phyloP scores from a whole-genome alignment of 2,329 filamentous ascomycete species.

The Fusarium buharicum region DNA sequence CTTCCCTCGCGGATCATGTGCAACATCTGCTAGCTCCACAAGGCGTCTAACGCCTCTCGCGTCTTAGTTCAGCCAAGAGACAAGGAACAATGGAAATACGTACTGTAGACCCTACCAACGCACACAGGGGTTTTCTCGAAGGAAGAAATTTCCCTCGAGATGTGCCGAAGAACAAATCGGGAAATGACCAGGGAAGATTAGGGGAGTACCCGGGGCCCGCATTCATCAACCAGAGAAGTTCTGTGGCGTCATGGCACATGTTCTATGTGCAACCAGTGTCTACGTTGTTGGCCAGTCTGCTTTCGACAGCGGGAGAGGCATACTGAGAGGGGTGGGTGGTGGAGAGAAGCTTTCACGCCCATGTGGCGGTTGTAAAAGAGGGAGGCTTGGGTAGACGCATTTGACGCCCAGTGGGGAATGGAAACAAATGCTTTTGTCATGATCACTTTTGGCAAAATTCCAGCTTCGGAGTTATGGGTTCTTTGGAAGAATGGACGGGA shows the following conservation, averaged over 20 bases:
- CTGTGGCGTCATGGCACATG: conserved; percentile 42
- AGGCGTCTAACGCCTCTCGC: conserved; percentile 47
- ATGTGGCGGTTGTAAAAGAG: conserved; percentile 29
- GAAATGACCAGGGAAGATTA: conserved; percentile 15
- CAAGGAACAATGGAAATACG: conserved; percentile 27
- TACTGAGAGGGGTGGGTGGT: conserved; percentile 13
- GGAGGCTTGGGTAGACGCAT: conserved; percentile 16
- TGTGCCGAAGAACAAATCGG: conserved; percentile 37
- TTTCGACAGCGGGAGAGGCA: conserved; percentile 28
- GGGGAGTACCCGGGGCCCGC: conserved; percentile 17
- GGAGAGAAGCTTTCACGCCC: conserved; percentile 20
- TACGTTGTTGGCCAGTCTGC: conserved; percentile 17
- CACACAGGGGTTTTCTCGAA: conserved; percentile 14
- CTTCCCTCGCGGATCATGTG: conserved; percentile 46
- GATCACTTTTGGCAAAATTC: neutral
- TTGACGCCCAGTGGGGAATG: conserved; percentile 1
- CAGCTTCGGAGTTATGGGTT: neutral
- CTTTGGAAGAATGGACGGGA: conserved; percentile 9
- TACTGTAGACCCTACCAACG: conserved; percentile 40
- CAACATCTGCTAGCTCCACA: conserved; percentile 48
- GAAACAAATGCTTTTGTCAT: conserved; percentile 6
- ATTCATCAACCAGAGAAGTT: conserved; percentile 14
- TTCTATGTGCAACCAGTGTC: conserved; percentile 18
- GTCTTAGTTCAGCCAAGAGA: conserved; percentile 36
- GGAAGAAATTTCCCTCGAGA: conserved; percentile 30